These are phyloP conservation scores for Mortierella sp. DNA, from an alignment of 371 early-diverging fungal genomes.

Conservation along the genomic window DNA sequence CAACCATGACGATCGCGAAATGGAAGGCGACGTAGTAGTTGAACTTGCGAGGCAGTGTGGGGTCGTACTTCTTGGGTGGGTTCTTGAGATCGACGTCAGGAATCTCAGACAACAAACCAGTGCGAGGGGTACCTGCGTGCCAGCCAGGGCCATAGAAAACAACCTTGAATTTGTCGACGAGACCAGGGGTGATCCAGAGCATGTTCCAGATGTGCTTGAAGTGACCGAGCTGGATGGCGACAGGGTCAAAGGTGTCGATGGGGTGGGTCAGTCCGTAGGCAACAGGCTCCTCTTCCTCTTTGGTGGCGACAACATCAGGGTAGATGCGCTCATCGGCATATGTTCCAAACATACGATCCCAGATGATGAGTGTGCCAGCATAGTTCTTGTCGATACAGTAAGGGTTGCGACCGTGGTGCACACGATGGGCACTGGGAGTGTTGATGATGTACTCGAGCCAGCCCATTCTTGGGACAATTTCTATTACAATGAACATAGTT, in stretches of 20 bases:
- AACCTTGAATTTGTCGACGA: slow-evolving; percentile 63
- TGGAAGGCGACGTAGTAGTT: slow-evolving; percentile 59
- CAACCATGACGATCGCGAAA: slow-evolving; percentile 54
- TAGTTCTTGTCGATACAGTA: slow-evolving; percentile 76
- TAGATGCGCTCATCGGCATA: slow-evolving; percentile 63
- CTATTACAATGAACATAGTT: slow-evolving; percentile 15
- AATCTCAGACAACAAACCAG: slow-evolving; percentile 63
- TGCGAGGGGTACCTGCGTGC: slow-evolving; percentile 65
- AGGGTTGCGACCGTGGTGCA: slow-evolving; percentile 72
- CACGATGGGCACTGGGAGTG: slow-evolving; percentile 70
- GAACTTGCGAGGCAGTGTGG: slow-evolving; percentile 55
- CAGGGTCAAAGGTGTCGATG: slow-evolving; percentile 70
- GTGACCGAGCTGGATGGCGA: slow-evolving; percentile 66
- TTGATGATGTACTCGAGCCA: slow-evolving; percentile 71
- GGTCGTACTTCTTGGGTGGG: slow-evolving; percentile 66
- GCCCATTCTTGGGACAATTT: slow-evolving; percentile 64
- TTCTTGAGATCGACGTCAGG: slow-evolving; percentile 60
- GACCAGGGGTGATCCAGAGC: slow-evolving; percentile 56
- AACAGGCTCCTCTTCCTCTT: slow-evolving; percentile 62
- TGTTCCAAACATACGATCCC: slow-evolving; percentile 73
- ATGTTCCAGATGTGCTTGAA: slow-evolving; percentile 61
- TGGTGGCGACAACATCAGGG: slow-evolving; percentile 46
- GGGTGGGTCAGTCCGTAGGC: slow-evolving; percentile 70
- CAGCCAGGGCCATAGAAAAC: slow-evolving; percentile 74
- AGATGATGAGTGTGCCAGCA: slow-evolving; percentile 70